Evolutionary conservation across 345 rosid species (phyloP), one percentile per base, ranked within the genome.

Genomic region (Eucalyptus tenuipes): DNA sequence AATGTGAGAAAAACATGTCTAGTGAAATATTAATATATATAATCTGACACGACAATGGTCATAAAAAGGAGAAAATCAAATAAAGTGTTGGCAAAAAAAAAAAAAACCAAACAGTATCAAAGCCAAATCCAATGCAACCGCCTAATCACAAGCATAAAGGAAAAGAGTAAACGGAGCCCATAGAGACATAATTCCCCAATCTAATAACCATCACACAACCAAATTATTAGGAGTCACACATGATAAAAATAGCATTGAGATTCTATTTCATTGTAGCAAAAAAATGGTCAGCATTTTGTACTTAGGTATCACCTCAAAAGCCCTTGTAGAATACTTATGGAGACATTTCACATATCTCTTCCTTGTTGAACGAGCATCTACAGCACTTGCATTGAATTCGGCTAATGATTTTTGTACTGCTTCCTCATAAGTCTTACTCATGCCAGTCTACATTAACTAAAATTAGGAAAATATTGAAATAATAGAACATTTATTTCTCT

Each of bases 391-490:
- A 91, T 93, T 95, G 88, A 92, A 98, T 75, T 88, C 93, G 10
- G 94, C 95, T 88, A 95, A 52, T 33, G 99, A 93, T 86, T 91
- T 98, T 86, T 93, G 95, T 86, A 94, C 93, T 75, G 99, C 97
- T 90, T 91, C 97, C 91, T 98, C 99, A 91, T 97, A 97, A 85
- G 96, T 96, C 93, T 98, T 98, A 91, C 96, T 94, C 91, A 97
- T 88, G 40, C 92, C 93, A 89, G 86, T 96, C 99, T 98, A 88
- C 55, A 92, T 92, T 75, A 40, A 90, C 47, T 53, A 85, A 48
- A 86, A 89, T 92, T 52, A 52, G 24, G 10, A 52, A 52, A 52
- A 18, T 52, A 52, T 52, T 52, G 57, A 52, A 52, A 52, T 92
- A 85, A 87, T 40, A 87, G 81, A 37, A 3, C 9, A 53, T 48